These are phyloP conservation scores for Achaetomiella virescens DNA, from an alignment of 495 filamentous ascomycete species.

Conservation along the genomic window DNA sequence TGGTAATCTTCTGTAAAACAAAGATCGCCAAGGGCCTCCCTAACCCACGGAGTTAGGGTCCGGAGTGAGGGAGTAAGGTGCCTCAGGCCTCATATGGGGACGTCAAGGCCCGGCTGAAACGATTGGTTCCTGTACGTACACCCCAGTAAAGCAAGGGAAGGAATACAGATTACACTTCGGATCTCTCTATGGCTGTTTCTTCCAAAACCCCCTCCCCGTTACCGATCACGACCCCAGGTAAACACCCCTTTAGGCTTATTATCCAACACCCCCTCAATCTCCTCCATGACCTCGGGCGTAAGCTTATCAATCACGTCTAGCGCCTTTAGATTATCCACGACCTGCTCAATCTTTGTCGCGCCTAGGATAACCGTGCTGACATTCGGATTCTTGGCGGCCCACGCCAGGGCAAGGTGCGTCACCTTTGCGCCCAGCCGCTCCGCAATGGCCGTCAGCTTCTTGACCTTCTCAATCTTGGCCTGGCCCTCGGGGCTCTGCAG, in stretches of 20 bases:
- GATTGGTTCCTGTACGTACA: too few relatives aligned
- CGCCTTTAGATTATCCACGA: slow-evolving; percentile 60
- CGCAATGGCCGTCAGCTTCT: slow-evolving; percentile 52
- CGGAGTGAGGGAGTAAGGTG: too few relatives aligned
- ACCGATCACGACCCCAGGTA: slow-evolving; percentile 18
- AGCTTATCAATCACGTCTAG: slow-evolving; percentile 57
- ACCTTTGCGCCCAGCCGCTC: slow-evolving; percentile 56
- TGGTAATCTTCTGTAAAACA: too few relatives aligned
- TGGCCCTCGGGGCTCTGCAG: slow-evolving; percentile 28
- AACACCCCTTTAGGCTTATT: slow-evolving; percentile 26
- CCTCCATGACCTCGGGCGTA: slow-evolving; percentile 59
- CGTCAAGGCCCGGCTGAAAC: too few relatives aligned
- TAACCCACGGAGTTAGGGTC: too few relatives aligned
- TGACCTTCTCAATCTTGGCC: slow-evolving; percentile 42
- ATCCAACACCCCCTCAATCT: slow-evolving; percentile 53
- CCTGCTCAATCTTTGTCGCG: slow-evolving; percentile 63
- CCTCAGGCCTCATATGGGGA: too few relatives aligned
- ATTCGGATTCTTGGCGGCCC: slow-evolving; percentile 71
- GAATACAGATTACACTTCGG: too few relatives aligned
- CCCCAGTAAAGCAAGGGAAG: too few relatives aligned
- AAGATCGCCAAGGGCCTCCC: too few relatives aligned
- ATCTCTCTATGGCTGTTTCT: not conserved
- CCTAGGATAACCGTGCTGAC: slow-evolving; percentile 69
- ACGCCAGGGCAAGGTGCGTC: slow-evolving; percentile 61
- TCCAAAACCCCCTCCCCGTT: too few relatives aligned